A percentile compares a stretch with the other conserved stretches of the same genome.
Conservation (phyloP, 768 basidiomycete species). For the Rubroboletus satanas region DNA sequence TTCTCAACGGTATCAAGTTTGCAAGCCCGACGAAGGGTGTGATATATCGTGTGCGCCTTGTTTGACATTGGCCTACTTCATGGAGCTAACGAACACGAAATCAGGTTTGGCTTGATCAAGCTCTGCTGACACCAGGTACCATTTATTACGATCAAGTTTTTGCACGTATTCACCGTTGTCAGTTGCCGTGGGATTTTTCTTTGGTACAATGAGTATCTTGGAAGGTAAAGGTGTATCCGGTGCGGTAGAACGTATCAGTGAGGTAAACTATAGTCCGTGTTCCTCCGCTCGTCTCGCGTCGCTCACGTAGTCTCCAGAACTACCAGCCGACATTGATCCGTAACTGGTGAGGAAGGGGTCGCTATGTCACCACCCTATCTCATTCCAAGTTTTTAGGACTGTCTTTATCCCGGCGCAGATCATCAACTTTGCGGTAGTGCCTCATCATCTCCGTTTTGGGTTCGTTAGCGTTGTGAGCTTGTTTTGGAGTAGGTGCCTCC, state of each 20-base stretch:
- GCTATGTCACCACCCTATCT: background rate
- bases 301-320: constrained; percentile 38
- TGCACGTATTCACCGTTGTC: constrained; percentile 2
- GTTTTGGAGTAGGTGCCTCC: constrained; percentile 67
- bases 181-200: constrained; percentile 52
- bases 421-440: constrained; percentile 75
- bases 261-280: constrained; percentile 21
- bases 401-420: constrained; percentile 76
- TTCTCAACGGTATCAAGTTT: constrained; percentile 70
- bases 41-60: constrained; percentile 52
- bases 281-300: background rate
- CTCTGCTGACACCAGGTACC: constrained; percentile 65
- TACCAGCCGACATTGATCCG: constrained; percentile 72
- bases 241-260: constrained; percentile 46
- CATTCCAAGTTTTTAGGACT: constrained; percentile 38
- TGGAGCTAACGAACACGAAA: background rate
- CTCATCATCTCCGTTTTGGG: constrained; percentile 72
- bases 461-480: constrained; percentile 73
- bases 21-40: constrained; percentile 53
- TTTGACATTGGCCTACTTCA: background rate
- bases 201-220: constrained; percentile 73
- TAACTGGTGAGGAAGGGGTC: constrained; percentile 54
- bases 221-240: constrained; percentile 64
- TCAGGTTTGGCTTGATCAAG: constrained; percentile 82
- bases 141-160: constrained; percentile 3